Evolutionary conservation across 2,329 filamentous ascomycete species (phyloP).

Genomic region (Beauveria sp.): DNA sequence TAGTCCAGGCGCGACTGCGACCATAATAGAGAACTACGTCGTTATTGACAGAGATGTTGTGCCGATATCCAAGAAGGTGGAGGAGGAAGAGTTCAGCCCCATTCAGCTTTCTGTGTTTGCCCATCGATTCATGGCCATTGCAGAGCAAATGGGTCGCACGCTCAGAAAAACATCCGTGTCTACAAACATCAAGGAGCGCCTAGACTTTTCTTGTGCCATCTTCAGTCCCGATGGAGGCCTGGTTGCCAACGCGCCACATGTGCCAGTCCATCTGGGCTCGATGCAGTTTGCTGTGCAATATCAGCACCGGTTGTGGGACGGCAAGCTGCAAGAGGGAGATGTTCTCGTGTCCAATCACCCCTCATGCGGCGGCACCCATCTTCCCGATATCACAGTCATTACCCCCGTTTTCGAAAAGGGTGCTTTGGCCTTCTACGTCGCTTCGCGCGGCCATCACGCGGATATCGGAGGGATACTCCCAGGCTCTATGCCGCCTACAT

Average conservation of each 20-base stretch:
- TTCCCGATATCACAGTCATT: conserved; percentile 31
- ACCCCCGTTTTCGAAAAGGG: conserved; percentile 32
- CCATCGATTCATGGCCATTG: conserved; percentile 77
- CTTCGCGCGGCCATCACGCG: conserved; percentile 64
- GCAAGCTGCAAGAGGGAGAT: conserved; percentile 25
- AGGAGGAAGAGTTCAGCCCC: conserved; percentile 31
- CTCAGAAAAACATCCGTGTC: conserved; percentile 73
- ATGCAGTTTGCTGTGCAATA: conserved; percentile 72
- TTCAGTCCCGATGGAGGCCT: conserved; percentile 68
- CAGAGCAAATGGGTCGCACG: conserved; percentile 74
- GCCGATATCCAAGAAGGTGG: neutral
- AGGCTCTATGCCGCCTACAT: conserved; percentile 75
- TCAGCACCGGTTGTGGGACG: conserved; percentile 62
- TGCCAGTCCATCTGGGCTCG: conserved; percentile 68
- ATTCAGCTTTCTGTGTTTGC: conserved; percentile 72
- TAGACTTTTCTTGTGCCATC: conserved; percentile 75
- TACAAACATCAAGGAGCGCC: conserved; percentile 72
- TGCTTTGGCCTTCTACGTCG: conserved; percentile 43
- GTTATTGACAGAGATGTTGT: conserved; percentile 22
- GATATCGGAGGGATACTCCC: conserved; percentile 69
- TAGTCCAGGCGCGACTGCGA: conserved; percentile 32
- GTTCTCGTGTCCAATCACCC: conserved; percentile 30
- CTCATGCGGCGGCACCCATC: conserved; percentile 29
- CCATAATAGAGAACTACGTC: conserved; percentile 27
- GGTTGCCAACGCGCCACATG: conserved; percentile 68